Evolutionary conservation across 352 stramenopile genomes (phyloP).

Genomic region (Detonula confervacea): DNA sequence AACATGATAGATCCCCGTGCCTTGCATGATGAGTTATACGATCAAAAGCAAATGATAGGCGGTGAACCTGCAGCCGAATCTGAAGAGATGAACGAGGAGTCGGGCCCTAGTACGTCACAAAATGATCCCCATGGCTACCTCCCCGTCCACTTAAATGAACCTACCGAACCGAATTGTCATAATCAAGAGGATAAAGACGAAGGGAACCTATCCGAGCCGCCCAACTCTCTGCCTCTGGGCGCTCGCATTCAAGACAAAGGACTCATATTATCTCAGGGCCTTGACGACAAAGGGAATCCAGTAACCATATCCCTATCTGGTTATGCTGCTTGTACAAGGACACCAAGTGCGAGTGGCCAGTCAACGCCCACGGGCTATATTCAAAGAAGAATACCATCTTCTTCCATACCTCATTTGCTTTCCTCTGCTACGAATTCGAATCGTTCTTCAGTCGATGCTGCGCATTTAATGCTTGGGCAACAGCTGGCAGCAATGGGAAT

Average conservation of each 20-base stretch:
- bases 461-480: conserved; percentile 14
- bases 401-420: conserved; percentile 52
- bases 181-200: conserved; percentile 3
- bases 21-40: background rate
- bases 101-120: background rate
- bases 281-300: too few species aligned
- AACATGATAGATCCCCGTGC: background rate
- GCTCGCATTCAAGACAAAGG: background rate
- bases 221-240: background rate
- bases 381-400: conserved; percentile 27
- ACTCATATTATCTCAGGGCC: too few species aligned
- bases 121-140: conserved; percentile 5
- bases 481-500: conserved; percentile 34
- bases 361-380: conserved; percentile 4
- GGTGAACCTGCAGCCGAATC: conserved; percentile 1
- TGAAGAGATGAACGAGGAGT: background rate
- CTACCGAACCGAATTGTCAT: background rate
- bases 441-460: conserved; percentile 12
- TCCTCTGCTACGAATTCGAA: conserved; percentile 8
- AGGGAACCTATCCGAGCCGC: background rate
- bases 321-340: background rate
- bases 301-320: background rate
- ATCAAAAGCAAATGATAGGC: background rate
- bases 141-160: conserved; percentile 12
- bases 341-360: conserved; percentile 4